These are phyloP conservation scores for Hypoxylon sp. DNA, from an alignment of 2,329 filamentous ascomycete species.

Conservation along the genomic window DNA sequence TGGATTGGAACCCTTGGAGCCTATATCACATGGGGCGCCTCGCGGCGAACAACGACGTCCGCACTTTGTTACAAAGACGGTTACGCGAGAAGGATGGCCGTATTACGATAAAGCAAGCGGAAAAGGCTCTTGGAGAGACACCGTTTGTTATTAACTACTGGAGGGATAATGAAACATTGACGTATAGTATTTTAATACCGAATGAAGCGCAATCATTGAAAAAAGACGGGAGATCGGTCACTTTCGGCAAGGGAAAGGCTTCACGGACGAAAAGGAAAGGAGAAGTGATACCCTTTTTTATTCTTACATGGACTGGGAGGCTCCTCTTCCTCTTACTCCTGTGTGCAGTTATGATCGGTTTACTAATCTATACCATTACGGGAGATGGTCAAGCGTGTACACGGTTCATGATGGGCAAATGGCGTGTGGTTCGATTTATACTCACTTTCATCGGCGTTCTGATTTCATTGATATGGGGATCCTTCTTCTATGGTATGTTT, in stretches of 20 bases:
- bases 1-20: slow-evolving; percentile 60
- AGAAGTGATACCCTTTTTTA: slow-evolving; percentile 49
- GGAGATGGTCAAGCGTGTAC: slow-evolving; percentile 42
- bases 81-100: slow-evolving; percentile 31
- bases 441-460: slow-evolving; percentile 56
- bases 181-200: slow-evolving; percentile 48
- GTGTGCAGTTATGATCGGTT: slow-evolving; percentile 44
- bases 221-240: slow-evolving; percentile 30
- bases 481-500: slow-evolving; percentile 55
- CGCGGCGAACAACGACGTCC: slow-evolving; percentile 52
- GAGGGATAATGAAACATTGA: slow-evolving; percentile 43
- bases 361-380: slow-evolving; percentile 53
- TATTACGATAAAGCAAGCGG: slow-evolving; percentile 43
- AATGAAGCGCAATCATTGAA: slow-evolving; percentile 37
- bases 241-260: slow-evolving; percentile 15
- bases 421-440: slow-evolving; percentile 57
- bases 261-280: slow-evolving; percentile 1
- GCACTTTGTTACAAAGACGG: slow-evolving; percentile 43
- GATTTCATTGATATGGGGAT: slow-evolving; percentile 55
- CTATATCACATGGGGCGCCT: slow-evolving; percentile 57
- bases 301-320: slow-evolving; percentile 49
- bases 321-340: slow-evolving; percentile 48
- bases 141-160: slow-evolving; percentile 45
- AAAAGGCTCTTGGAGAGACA: slow-evolving; percentile 49
- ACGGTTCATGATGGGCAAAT: slow-evolving; percentile 52